Conservation (phyloP, 257 asterid species). For the Agastache rugosa region DNA sequence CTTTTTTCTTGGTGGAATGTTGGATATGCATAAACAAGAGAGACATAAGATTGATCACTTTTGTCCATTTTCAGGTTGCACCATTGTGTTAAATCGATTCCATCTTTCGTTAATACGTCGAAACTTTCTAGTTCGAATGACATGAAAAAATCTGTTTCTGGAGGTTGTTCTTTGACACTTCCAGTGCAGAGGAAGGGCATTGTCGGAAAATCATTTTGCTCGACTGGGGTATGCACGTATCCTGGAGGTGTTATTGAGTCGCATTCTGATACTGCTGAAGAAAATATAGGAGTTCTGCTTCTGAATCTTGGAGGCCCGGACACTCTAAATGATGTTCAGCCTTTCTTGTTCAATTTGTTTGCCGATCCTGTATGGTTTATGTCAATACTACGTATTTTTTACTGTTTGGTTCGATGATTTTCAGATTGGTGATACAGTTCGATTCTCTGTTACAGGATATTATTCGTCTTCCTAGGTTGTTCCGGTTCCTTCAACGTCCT, state of each 20-base stretch:
- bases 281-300: constrained; percentile 84
- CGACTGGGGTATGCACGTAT: constrained; percentile 55
- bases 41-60: neutral
- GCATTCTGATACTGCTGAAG: constrained; percentile 54
- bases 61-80: constrained; percentile 50
- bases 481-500: constrained; percentile 87
- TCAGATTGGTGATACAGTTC: constrained; percentile 25
- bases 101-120: constrained; percentile 37
- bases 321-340: constrained; percentile 93
- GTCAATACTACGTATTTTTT: neutral
- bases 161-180: constrained; percentile 47
- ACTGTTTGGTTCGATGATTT: constrained; percentile 9
- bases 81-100: constrained; percentile 35
- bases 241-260: constrained; percentile 45
- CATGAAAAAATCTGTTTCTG: constrained; percentile 32
- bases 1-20: neutral
- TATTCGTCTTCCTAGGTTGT: constrained; percentile 94
- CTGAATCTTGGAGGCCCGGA: constrained; percentile 97
- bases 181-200: constrained; percentile 36
- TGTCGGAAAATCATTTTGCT: constrained; percentile 54
- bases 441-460: constrained; percentile 64
- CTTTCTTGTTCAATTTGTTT: constrained; percentile 84
- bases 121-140: constrained; percentile 34
- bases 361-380: constrained; percentile 85
- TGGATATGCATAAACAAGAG: constrained; percentile 5